A percentile compares a stretch with the other conserved stretches of the same genome.
These are phyloP conservation scores for Durio zibethinus DNA, from an alignment of 345 rosid genomes.

Conservation along the genomic window DNA sequence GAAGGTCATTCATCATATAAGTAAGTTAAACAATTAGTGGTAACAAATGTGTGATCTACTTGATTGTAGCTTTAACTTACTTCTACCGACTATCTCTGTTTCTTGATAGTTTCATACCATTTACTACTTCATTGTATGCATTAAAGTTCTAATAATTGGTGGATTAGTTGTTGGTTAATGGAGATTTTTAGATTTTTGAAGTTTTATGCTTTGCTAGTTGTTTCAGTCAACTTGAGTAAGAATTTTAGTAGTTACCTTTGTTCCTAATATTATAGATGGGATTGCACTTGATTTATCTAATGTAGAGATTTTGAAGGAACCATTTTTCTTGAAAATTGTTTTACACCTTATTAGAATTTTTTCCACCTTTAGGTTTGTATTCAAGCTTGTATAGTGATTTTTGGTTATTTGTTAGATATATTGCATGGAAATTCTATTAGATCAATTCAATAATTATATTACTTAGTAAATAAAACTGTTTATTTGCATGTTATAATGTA, in stretches of 20 bases:
- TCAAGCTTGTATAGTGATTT: conserved; percentile 6
- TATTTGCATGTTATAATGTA: not conserved
- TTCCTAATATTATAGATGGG: conserved; percentile 44
- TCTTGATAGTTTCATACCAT: not conserved
- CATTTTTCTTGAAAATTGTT: conserved; percentile 78
- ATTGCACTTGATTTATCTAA: conserved; percentile 42
- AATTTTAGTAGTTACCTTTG: not conserved
- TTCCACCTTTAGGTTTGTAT: conserved; percentile 74
- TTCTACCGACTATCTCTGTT: not conserved
- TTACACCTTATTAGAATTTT: conserved; percentile 68
- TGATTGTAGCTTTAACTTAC: conserved; percentile 1
- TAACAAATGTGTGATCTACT: not conserved
- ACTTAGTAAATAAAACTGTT: not conserved
- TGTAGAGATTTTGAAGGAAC: conserved; percentile 58
- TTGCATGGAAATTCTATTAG: not conserved
- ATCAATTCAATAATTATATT: not conserved
- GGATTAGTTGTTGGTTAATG: not conserved
- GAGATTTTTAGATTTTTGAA: not conserved
- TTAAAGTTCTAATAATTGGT: not conserved
- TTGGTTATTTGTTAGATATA: not conserved
- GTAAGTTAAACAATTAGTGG: not conserved
- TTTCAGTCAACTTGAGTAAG: not conserved
- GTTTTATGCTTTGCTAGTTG: conserved; percentile 1
- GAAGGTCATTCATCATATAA: not conserved
- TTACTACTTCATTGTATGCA: conserved; percentile 4